Base-by-base conservation (phyloP, 116 monocot species). In the Papilionanthe hybrid region DNA sequence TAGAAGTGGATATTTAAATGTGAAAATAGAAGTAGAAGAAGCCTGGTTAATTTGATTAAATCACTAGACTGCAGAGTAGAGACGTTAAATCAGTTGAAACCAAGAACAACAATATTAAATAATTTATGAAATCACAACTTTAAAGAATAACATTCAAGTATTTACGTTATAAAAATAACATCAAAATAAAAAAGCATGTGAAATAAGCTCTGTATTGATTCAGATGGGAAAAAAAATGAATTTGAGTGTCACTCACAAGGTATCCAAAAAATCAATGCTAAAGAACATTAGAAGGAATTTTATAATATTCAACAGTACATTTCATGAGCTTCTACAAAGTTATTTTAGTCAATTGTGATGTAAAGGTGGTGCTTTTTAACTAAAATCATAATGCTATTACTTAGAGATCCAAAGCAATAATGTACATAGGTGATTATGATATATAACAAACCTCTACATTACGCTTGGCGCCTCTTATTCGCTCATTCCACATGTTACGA, bases 401-500 rank as follows among this genome's bases (percentile, higher is more conserved):
- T 5, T 37, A 15, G 15, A 69, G 17, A 69, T 69, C 65, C 71
- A 71, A 73, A 20, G 37, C 7, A 44, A 44, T 28, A 44, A 9
- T 7, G 10, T 9, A n/a, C 43, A 1, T 7, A 41, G 20, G 12
- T 72, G 18, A 22, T 25, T 23, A 25, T 27, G 13, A 49, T 27
- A 75, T 27, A 32, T 49, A 48, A 76, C 37, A 30, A 27, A 94
- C 98, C 98, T 99, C 98, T 66, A 99, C 95, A 84, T 99, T 99
- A 55, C 85, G 87, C 82, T 99, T 99, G 75, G 91, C 79, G 67
- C 98, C 98, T 65, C 84, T 86, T 82, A 99, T 94, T 28, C 98
- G 93, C 76, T 99, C 98, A 84, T 90, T 99, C 98, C 98, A 99
- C 98, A 99, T 99, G 77, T 93, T 94, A 71, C 93, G 98, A 65